Percentiles rank a stretch among this genome's conserved stretches.
Evolutionary conservation across 192 early-diverging fungal species (phyloP).

Genomic region (Tieghemiomyces parasiticus): DNA sequence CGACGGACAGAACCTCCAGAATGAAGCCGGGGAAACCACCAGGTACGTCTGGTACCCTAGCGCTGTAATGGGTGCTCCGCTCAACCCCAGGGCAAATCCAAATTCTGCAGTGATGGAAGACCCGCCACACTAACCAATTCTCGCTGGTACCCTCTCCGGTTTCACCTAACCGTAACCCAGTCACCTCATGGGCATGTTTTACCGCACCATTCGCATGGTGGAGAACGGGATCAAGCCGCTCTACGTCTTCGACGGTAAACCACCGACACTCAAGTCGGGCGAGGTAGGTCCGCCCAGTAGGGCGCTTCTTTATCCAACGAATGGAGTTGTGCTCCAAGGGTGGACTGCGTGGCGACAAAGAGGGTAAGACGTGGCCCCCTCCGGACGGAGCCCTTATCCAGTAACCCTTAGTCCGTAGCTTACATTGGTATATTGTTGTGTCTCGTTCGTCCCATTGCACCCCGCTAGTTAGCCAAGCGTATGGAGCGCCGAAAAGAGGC

Average conservation of each 20-base stretch:
- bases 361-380: too few relatives aligned
- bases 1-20: slow-evolving; percentile 81
- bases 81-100: too few relatives aligned
- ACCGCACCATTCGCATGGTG: slow-evolving; percentile 91
- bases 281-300: too few relatives aligned
- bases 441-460: neutral
- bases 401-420: slow-evolving; percentile 2
- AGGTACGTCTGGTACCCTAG: too few relatives aligned
- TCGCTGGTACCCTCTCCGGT: too few relatives aligned
- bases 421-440: slow-evolving; percentile 9
- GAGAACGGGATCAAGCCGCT: slow-evolving; percentile 92
- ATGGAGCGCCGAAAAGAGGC: slow-evolving; percentile 55
- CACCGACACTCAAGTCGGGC: slow-evolving; percentile 78
- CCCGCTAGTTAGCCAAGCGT: slow-evolving; percentile 48
- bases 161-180: too few relatives aligned
- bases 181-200: slow-evolving; percentile 94
- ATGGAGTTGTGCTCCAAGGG: too few relatives aligned
- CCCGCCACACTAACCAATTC: too few relatives aligned
- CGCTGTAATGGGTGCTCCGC: too few relatives aligned
- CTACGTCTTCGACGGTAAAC: slow-evolving; percentile 98
- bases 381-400: neutral
- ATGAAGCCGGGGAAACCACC: slow-evolving; percentile 83
- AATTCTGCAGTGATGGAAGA: too few relatives aligned
- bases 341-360: too few relatives aligned
- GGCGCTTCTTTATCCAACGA: too few relatives aligned